Evolutionary conservation across 495 filamentous ascomycete species (phyloP).

Genomic region (Mytilinidion resinicola): DNA sequence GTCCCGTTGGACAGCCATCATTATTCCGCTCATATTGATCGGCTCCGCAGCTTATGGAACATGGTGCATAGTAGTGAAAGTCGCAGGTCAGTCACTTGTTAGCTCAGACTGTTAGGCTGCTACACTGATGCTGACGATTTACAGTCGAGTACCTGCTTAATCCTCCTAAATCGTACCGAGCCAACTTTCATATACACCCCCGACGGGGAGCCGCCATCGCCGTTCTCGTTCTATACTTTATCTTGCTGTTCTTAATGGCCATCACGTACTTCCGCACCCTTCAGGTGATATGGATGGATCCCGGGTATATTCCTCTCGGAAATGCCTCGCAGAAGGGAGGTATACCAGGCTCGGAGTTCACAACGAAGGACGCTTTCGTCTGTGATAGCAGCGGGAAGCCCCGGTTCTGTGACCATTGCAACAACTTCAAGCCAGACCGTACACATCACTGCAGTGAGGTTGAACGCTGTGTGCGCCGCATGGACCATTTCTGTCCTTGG

Average conservation of each 20-base stretch:
- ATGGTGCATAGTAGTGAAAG: not conserved
- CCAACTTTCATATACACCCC: not conserved
- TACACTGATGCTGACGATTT: not conserved
- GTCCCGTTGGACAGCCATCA: not conserved
- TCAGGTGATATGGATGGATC: slow-evolving; percentile 24
- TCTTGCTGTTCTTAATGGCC: slow-evolving; percentile 13
- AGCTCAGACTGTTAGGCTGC: not conserved
- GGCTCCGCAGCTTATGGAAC: not conserved
- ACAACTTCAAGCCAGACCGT: slow-evolving; percentile 75
- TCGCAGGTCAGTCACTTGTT: not conserved
- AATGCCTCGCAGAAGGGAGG: slow-evolving; percentile 1
- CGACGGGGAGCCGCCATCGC: slow-evolving; percentile 16
- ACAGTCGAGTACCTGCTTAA: slow-evolving; percentile 15
- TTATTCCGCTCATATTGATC: not conserved
- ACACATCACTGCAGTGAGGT: slow-evolving; percentile 77
- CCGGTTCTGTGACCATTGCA: slow-evolving; percentile 73
- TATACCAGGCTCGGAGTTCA: slow-evolving; percentile 45
- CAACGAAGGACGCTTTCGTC: slow-evolving; percentile 72
- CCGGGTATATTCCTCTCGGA: slow-evolving; percentile 19
- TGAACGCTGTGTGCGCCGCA: slow-evolving; percentile 70
- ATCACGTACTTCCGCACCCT: slow-evolving; percentile 19
- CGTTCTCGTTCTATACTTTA: slow-evolving; percentile 19
- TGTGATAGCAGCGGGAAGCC: slow-evolving; percentile 75
- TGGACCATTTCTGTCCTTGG: slow-evolving; percentile 95
- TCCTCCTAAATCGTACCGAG: not conserved